Evolutionary conservation across 108 stramenopile genomes (phyloP).

Genomic region (Mayamaea pseudoterrestris): DNA sequence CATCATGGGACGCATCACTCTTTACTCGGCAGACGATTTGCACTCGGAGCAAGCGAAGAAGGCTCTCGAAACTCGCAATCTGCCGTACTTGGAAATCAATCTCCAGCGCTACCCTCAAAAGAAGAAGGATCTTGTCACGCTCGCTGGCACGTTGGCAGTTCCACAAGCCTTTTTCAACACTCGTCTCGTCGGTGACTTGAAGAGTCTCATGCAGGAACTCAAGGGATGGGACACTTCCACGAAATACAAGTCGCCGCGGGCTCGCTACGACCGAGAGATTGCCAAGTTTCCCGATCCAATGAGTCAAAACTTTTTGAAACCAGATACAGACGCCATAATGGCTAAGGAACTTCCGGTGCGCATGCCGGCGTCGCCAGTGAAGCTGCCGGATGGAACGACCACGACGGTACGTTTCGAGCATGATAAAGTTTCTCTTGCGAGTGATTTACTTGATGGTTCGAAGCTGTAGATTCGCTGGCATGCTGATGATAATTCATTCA

Average conservation of each 20-base stretch:
- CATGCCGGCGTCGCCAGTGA: no score
- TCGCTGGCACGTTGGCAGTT: not conserved
- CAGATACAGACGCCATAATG: no score
- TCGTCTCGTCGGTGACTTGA: not conserved
- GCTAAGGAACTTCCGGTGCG: not conserved
- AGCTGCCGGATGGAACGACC: constrained; percentile 25
- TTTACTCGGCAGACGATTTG: not conserved
- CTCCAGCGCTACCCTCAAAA: not conserved
- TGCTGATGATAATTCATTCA: no score
- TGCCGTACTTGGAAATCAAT: constrained; percentile 6
- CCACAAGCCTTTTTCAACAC: constrained; percentile 10
- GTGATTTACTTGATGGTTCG: no score
- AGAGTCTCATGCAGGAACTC: constrained; percentile 1
- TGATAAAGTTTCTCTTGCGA: no score
- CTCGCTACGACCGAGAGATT: not conserved
- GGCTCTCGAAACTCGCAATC: not conserved
- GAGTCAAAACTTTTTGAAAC: not conserved
- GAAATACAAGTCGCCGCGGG: not conserved
- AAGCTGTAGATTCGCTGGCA: no score
- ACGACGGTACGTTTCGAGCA: constrained; percentile 20
- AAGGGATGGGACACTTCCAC: not conserved
- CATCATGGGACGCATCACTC: no score
- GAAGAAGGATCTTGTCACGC: not conserved
- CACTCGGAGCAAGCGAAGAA: not conserved
- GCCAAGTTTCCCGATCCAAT: not conserved